Base-by-base conservation (phyloP, 495 filamentous ascomycete genomes). In the Tuber aestivum region DNA sequence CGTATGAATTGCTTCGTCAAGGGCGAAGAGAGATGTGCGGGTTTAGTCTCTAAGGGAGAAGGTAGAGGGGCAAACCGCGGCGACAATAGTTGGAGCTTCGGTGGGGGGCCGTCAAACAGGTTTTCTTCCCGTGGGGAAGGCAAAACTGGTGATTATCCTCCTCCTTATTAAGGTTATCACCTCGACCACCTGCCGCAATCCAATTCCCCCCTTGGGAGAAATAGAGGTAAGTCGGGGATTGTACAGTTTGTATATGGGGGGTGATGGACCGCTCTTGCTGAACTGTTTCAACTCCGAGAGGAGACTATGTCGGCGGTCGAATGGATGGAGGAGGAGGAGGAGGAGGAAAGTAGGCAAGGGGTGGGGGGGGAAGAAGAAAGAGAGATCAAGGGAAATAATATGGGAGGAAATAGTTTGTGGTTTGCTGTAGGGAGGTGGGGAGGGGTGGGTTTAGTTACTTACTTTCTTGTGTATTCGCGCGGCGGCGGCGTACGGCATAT, bases 401-500 rank as follows among this genome's bases (percentile, higher is more conserved):
- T 37, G 69, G 16, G 27, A 65, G 56, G 14, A 50, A 50, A n/a
- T 27, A 35, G 56, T 27, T 14, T 20, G 27, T 4, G 27, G 27
- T 35, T 35, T 35, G 56, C 20, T 12, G 27, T 32, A 18, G 70
- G n/a, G 44, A 72, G 35, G 72, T 48, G 40, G 61, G 65, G 78
- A 61, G 76, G 70, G 72, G 73, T 70, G 70, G 72, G 61, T 79
- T 79, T 79, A 73, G 70, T 70, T 75, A 75, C 65, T 79, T n/a
- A n/a, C n/a, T n/a, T n/a, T 75, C 72, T 75, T 72, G 56, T 48
- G 70, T 79, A 78, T 75, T 69, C 70, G 72, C 72, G 78, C 70
- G 44, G 78, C 77, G 78, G 76, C 69, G 78, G 78, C 69, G 76
- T 48, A 74, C 77, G 74, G 77, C 78, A 79, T 79, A 74, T 50